Percentiles rank a stretch among this genome's conserved stretches.
Evolutionary conservation across 768 basidiomycete genomes (phyloP).

Genomic region (Boletus fagicola): DNA sequence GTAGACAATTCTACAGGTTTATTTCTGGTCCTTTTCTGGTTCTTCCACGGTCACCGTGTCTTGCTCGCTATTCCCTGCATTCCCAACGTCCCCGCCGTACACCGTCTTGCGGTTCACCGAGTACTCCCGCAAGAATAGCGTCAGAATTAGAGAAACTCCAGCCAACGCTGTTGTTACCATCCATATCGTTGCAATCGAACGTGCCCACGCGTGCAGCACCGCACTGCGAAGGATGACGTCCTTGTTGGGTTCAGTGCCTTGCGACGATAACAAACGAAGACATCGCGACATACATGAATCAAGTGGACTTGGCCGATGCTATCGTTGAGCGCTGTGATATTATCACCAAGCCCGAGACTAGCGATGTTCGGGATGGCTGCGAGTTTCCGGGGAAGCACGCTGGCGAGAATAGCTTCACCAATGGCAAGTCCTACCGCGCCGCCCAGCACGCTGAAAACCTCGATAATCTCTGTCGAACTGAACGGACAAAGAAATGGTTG

Average conservation of each 20-base stretch:
- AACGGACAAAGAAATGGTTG: neutral
- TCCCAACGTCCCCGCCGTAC: slow-evolving; percentile 28
- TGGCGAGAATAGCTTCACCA: slow-evolving; percentile 67
- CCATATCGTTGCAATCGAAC: slow-evolving; percentile 64
- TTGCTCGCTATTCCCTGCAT: slow-evolving; percentile 18
- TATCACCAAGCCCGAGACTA: slow-evolving; percentile 32
- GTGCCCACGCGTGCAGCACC: slow-evolving; percentile 61
- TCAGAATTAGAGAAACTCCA: slow-evolving; percentile 49
- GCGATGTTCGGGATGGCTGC: slow-evolving; percentile 32
- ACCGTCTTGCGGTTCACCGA: slow-evolving; percentile 53
- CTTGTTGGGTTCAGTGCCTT: slow-evolving; percentile 29
- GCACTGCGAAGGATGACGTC: slow-evolving; percentile 47
- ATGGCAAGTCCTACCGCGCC: slow-evolving; percentile 71
- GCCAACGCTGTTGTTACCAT: slow-evolving; percentile 58
- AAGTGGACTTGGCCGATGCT: slow-evolving; percentile 42
- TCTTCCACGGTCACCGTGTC: neutral
- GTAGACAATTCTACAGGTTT: neutral
- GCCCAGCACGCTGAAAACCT: slow-evolving; percentile 53
- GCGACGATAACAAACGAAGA: neutral
- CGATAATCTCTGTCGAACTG: neutral
- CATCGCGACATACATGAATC: slow-evolving; percentile 10
- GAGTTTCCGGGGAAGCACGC: slow-evolving; percentile 42
- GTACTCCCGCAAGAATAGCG: slow-evolving; percentile 58
- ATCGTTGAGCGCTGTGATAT: slow-evolving; percentile 42
- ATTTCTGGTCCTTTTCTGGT: neutral